These are phyloP conservation scores for Xylaria sp. DNA, from an alignment of 2,329 filamentous ascomycete genomes.

Conservation along the genomic window DNA sequence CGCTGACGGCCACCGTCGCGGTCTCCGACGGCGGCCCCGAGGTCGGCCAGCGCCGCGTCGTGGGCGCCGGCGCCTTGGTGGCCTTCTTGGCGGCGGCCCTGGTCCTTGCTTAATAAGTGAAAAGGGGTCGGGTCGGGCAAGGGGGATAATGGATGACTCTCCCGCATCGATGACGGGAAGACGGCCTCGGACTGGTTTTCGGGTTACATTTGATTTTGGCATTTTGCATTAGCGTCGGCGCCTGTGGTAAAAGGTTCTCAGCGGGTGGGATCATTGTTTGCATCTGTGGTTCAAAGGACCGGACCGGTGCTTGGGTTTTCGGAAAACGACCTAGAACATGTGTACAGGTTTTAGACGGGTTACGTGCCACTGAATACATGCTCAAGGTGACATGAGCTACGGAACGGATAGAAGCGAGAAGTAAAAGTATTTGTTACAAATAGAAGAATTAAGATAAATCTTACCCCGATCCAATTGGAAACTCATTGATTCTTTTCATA, in stretches of 20 bases:
- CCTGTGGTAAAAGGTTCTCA: too few species aligned
- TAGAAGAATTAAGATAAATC: neutral
- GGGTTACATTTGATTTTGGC: too few species aligned
- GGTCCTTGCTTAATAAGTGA: conserved; percentile 38
- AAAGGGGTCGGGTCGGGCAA: too few species aligned
- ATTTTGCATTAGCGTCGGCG: too few species aligned
- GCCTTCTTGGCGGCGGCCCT: conserved; percentile 48
- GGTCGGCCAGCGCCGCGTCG: conserved; percentile 24
- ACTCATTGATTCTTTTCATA: neutral
- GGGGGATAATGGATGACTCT: too few species aligned
- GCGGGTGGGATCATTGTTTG: too few species aligned
- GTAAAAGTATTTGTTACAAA: neutral
- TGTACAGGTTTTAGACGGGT: too few species aligned
- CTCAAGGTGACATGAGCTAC: neutral
- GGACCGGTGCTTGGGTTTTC: too few species aligned
- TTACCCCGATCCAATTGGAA: neutral
- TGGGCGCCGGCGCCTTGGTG: conserved; percentile 44
- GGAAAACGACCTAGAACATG: too few species aligned
- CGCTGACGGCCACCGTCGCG: conserved; percentile 20
- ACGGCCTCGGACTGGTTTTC: too few species aligned
- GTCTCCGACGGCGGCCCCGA: conserved; percentile 19
- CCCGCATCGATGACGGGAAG: too few species aligned
- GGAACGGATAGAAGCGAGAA: neutral
- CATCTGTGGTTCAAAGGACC: too few species aligned
- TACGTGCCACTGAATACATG: neutral